These are phyloP conservation scores for Phoma sp. DNA, from an alignment of 2,329 filamentous ascomycete genomes.

Conservation along the genomic window DNA sequence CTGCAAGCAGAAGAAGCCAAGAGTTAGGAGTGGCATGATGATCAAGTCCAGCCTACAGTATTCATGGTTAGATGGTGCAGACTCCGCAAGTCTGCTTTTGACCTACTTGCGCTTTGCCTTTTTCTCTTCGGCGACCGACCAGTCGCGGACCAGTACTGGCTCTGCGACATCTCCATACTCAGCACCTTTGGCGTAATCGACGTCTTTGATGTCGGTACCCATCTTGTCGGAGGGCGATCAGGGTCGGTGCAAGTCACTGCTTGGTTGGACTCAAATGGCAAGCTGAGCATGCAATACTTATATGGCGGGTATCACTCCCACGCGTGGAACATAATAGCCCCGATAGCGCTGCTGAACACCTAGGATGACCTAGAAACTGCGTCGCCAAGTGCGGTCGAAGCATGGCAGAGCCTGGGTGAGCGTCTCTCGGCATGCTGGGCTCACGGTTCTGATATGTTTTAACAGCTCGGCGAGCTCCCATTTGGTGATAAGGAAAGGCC, in stretches of 20 bases:
- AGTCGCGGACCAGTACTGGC: conserved; percentile 22
- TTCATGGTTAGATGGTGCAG: too few species aligned
- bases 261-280: not conserved
- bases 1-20: conserved; percentile 45
- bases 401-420: conserved; percentile 23
- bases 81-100: too few species aligned
- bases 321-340: conserved; percentile 1
- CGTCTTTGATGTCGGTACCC: conserved; percentile 13
- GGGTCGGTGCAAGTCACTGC: not conserved
- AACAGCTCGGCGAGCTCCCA: conserved; percentile 10
- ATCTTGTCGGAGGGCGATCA: not conserved
- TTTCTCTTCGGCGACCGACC: conserved; percentile 41
- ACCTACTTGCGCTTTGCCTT: conserved; percentile 41
- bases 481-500: conserved; percentile 1
- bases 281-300: conserved; percentile 4
- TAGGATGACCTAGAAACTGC: not conserved
- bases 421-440: conserved; percentile 20
- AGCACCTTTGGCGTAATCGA: conserved; percentile 9
- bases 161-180: not conserved
- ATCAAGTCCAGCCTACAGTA: conserved; percentile 23
- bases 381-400: conserved; percentile 18
- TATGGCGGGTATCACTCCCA: not conserved
- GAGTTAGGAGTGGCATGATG: conserved; percentile 44
- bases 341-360: conserved; percentile 3
- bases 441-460: not conserved